These are phyloP conservation scores for Malassezia dermatis DNA, from an alignment of 1,284 basidiomycete genomes.

Conservation along the genomic window DNA sequence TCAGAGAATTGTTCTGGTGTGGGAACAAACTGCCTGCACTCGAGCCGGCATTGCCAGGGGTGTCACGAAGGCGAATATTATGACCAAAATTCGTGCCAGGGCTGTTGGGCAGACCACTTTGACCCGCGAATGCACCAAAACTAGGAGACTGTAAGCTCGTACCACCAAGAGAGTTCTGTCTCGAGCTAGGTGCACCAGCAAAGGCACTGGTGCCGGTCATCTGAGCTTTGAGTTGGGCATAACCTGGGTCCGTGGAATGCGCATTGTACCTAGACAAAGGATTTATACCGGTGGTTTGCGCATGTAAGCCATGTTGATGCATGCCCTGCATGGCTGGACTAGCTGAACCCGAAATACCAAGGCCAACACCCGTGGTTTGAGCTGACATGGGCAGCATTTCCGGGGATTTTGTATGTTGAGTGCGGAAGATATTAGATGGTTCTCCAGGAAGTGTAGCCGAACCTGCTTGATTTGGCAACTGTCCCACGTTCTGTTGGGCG, in stretches of 20 bases:
- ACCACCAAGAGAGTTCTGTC: neutral
- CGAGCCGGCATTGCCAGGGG: neutral
- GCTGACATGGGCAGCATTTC: neutral
- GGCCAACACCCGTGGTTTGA: neutral
- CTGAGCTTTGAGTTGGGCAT: neutral
- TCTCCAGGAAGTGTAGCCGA: neutral
- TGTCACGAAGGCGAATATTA: neutral
- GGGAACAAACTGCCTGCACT: neutral
- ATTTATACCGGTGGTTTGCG: neutral
- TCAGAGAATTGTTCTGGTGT: neutral
- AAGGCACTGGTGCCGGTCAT: neutral
- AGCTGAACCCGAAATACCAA: neutral
- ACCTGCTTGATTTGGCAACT: neutral
- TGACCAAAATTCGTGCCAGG: neutral
- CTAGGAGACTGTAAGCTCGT: neutral
- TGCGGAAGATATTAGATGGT: neutral
- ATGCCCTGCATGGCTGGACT: neutral
- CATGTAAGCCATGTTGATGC: neutral
- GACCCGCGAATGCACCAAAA: neutral
- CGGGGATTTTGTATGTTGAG: neutral
- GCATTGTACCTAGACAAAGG: neutral
- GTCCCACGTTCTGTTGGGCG: constrained; percentile 20
- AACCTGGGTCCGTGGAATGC: neutral
- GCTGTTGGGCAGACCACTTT: neutral
- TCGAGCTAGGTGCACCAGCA: neutral